Evolutionary conservation across 345 rosid genomes (phyloP).

Genomic region (Eucalyptus albens): DNA sequence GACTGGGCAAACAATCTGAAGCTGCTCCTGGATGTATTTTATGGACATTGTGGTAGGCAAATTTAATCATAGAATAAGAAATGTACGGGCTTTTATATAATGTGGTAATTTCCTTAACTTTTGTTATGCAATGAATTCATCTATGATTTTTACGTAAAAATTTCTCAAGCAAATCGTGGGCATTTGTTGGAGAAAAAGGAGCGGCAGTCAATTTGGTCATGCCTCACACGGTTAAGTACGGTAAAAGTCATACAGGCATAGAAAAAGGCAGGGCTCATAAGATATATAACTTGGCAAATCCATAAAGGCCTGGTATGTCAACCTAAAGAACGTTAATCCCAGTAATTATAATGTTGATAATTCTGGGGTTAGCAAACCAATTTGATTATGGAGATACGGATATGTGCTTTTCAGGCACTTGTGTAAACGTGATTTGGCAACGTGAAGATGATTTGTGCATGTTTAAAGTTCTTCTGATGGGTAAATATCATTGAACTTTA

Average conservation of each 20-base stretch:
- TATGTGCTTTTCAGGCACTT: background rate
- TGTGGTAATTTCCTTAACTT: background rate
- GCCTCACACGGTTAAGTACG: background rate
- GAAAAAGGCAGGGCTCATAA: background rate
- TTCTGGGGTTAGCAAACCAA: background rate
- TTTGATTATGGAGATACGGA: background rate
- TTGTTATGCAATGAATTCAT: background rate
- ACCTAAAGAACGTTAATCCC: background rate
- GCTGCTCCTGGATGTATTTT: background rate
- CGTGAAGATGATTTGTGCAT: background rate
- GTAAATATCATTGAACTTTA: background rate
- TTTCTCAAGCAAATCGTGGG: background rate
- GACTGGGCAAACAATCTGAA: background rate
- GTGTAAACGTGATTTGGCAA: background rate
- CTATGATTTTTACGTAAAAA: background rate
- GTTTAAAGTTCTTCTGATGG: background rate
- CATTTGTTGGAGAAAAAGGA: background rate
- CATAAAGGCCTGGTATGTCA: background rate
- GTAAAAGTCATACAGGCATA: background rate
- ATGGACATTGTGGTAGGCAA: background rate
- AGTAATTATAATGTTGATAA: background rate
- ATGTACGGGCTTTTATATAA: background rate
- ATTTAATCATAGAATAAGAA: background rate
- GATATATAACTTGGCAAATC: background rate
- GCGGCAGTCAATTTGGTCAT: background rate